These are phyloP conservation scores for Saposhnikovia divaricata DNA, from an alignment of 129 eudicot genomes.

Conservation along the genomic window DNA sequence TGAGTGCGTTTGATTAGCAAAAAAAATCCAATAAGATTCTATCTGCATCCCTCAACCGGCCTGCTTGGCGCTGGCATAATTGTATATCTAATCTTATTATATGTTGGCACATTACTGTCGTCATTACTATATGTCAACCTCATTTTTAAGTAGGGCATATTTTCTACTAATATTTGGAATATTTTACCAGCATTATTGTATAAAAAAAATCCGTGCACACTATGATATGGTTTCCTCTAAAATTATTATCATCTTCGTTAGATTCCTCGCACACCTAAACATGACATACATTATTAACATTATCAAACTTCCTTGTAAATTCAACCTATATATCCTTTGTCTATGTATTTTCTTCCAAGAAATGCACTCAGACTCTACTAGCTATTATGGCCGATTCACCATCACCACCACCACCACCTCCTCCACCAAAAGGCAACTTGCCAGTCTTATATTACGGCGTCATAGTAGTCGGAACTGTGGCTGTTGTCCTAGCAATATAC, in stretches of 20 bases:
- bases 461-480: slow-evolving; percentile 48
- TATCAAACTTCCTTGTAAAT: neutral
- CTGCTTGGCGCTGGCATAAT: neutral
- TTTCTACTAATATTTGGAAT: too few species aligned
- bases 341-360: neutral
- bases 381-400: slow-evolving; percentile 18
- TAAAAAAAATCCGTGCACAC: neutral
- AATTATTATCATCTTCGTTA: neutral
- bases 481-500: slow-evolving; percentile 51
- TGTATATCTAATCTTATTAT: neutral
- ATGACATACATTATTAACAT: neutral
- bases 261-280: neutral
- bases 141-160: neutral
- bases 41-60: neutral
- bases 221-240: neutral
- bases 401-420: slow-evolving; percentile 22
- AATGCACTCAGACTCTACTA: neutral
- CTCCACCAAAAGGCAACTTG: slow-evolving; percentile 24
- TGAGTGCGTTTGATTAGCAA: neutral
- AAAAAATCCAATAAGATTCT: neutral
- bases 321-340: neutral
- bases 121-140: neutral
- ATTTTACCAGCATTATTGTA: neutral
- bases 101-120: neutral
- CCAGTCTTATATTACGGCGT: slow-evolving; percentile 68